Evolutionary conservation across 2,329 filamentous ascomycete species (phyloP).

Genomic region (Karstenula rhodostoma): DNA sequence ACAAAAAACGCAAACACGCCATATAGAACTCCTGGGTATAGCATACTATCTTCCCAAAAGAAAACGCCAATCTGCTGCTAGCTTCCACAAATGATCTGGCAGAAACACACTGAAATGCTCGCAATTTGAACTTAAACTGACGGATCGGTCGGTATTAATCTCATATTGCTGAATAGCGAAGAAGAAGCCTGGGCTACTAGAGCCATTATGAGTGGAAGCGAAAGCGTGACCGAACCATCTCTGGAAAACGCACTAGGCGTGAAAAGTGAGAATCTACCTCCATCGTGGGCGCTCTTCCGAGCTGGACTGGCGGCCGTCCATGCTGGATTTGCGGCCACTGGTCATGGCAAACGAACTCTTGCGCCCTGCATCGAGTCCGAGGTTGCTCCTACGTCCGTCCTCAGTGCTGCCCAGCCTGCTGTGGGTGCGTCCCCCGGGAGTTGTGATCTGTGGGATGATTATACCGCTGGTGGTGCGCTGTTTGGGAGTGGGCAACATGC

Average conservation of each 20-base stretch:
- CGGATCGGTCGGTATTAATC: conserved; percentile 12
- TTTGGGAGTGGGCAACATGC: conserved; percentile 40
- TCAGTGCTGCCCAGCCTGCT: conserved; percentile 27
- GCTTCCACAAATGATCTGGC: background rate
- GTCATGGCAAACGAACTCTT: conserved; percentile 10
- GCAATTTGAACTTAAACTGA: conserved; percentile 1
- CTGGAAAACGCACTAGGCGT: conserved; percentile 4
- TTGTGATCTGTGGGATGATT: conserved; percentile 23
- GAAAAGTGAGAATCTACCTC: conserved; percentile 31
- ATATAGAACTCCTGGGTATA: conserved; percentile 30
- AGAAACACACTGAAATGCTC: background rate
- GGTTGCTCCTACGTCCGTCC: conserved; percentile 33
- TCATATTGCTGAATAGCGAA: conserved; percentile 6
- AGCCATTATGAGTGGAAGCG: conserved; percentile 10
- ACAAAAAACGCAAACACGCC: background rate
- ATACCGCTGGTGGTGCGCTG: conserved; percentile 35
- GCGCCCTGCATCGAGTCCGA: conserved; percentile 13
- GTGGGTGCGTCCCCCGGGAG: conserved; percentile 26
- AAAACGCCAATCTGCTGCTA: background rate
- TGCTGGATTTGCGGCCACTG: conserved; percentile 26
- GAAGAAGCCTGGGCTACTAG: conserved; percentile 4
- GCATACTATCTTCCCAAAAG: conserved; percentile 31
- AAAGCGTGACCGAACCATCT: conserved; percentile 18
- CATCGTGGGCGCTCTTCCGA: conserved; percentile 32
- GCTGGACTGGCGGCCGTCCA: conserved; percentile 31